Base-by-base conservation (phyloP, 1,139 yeast species). In the Sugiyamaella grinbergsii region DNA sequence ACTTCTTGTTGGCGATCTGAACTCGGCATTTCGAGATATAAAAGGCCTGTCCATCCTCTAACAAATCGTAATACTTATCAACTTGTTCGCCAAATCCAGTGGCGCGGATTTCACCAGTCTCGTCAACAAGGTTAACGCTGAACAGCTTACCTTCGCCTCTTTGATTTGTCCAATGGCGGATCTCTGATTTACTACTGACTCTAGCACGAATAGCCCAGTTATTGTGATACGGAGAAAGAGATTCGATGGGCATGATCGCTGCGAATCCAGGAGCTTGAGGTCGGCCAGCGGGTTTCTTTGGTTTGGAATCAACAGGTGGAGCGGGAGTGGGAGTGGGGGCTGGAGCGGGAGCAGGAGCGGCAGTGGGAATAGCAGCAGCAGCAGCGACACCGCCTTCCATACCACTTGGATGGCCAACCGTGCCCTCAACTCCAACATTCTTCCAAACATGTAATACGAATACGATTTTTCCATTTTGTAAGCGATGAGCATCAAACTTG, bases 21-120 rank as follows among this genome's bases (percentile, higher is more conserved):
- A 94, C 82, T 57, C 93, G 77, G 18, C 93, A 95, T 62, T 83
- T 85, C 34, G 94, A 80, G 31, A 94, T 76, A 62, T 84, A 88
- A 67, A 89, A 94, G 4, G 88, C 95, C 66, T 86, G 84, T 29
- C 96, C 97, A 65, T 90, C 98, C 67, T 86, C 86, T 53, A 94
- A 74, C 42, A 81, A 64, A 59, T 84, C 85, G 70, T 80, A 84
- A 63, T 80, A 85, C 64, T 80, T 81, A 55, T 87, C 95, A 5
- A 94, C 97, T 58, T 80, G 78, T 41, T 89, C 94, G 66, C 87
- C 88, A 70, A 94, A 94, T 3, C 95, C 97, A 6, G 98, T 90
- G 13, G 96, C 98, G 63, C 95, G 80, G 62, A 94, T 94, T 72
- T 93, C 98, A 62, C 95, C 96, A 5, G 96, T 85, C 66, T 94